These are phyloP conservation scores for Cytospora schulzeri DNA, from an alignment of 2,329 filamentous ascomycete genomes.

Conservation along the genomic window DNA sequence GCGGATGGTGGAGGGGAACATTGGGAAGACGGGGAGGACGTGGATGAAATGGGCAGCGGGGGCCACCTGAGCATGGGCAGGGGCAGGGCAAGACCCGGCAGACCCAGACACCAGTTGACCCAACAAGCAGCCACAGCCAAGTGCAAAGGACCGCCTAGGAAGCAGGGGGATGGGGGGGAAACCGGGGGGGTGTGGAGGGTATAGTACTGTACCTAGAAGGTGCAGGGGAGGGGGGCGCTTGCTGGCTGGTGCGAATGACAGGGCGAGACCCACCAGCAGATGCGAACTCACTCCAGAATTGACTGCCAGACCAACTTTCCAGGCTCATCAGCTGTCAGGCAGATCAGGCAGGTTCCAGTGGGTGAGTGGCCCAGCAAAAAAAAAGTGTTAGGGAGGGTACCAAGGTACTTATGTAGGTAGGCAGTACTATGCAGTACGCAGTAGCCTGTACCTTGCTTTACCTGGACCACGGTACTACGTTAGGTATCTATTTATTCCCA, in stretches of 20 bases:
- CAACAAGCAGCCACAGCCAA: slow-evolving; percentile 17
- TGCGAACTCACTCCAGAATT: neutral
- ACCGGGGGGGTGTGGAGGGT: too few relatives aligned
- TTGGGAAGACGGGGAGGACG: slow-evolving; percentile 18
- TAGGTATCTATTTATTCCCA: too few relatives aligned
- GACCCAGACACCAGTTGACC: slow-evolving; percentile 9
- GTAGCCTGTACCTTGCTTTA: neutral
- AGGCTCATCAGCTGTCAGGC: neutral
- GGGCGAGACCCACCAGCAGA: neutral
- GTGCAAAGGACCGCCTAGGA: slow-evolving; percentile 6
- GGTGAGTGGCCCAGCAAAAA: neutral
- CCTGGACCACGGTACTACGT: too few relatives aligned
- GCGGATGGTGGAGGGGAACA: slow-evolving; percentile 22
- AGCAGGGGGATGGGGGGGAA: slow-evolving; percentile 5
- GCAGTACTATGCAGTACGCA: too few relatives aligned
- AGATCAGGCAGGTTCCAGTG: neutral
- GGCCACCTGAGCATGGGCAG: slow-evolving; percentile 2
- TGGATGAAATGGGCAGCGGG: slow-evolving; percentile 26
- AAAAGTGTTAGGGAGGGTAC: neutral
- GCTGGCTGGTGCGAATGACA: neutral
- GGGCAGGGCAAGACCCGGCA: neutral
- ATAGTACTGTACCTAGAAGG: too few relatives aligned
- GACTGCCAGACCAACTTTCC: neutral
- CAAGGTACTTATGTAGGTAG: neutral
- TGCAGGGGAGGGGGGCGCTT: neutral